phyloP scores from a whole-genome alignment of 202 grass and related monocot genomes.

The Miscanthus sacchariflorus region DNA sequence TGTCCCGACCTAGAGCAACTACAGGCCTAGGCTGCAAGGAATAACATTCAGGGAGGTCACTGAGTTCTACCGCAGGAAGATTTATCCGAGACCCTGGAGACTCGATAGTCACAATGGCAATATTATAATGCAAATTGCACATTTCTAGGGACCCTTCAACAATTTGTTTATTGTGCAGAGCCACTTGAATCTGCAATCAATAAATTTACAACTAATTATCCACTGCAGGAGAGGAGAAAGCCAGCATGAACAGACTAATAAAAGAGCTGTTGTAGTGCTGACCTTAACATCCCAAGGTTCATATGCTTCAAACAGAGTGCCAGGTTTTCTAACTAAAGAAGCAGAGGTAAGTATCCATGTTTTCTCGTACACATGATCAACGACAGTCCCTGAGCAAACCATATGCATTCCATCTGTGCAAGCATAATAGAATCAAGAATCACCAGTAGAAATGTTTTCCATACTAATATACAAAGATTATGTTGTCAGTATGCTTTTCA shows the following conservation, averaged over 20 bases:
- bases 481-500: too few species aligned
- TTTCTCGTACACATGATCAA: neutral
- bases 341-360: constrained; percentile 18
- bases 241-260: neutral
- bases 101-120: constrained; percentile 22
- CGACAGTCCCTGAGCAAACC: neutral
- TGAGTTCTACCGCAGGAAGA: neutral
- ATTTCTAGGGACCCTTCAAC: constrained; percentile 29
- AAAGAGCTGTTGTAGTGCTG: neutral
- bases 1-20: neutral
- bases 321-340: neutral
- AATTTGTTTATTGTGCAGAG: neutral
- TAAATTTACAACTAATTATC: neutral
- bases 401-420: neutral
- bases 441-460: neutral
- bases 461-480: neutral
- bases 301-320: neutral
- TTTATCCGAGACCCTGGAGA: neutral
- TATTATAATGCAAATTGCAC: constrained; percentile 37
- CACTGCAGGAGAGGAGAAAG: neutral
- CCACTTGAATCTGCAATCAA: constrained; percentile 7
- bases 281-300: neutral
- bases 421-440: neutral
- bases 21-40: constrained; percentile 27
- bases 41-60: neutral